Base-by-base conservation (phyloP, 2,329 filamentous ascomycete species). In the Cordyceps cateniannulata region DNA sequence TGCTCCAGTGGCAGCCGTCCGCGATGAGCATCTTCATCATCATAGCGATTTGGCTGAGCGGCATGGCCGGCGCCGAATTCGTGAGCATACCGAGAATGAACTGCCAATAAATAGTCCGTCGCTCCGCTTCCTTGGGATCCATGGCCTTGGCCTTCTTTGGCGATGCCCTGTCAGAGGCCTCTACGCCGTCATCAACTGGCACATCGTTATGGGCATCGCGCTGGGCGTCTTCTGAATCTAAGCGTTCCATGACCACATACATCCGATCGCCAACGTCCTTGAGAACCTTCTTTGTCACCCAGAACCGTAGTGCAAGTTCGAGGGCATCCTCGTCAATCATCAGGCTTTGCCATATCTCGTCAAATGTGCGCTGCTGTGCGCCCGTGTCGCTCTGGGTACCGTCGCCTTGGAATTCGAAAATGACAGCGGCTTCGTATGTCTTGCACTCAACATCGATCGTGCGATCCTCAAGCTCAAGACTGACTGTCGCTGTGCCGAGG, bases 21-120 rank as follows among this genome's bases (percentile, higher is more conserved):
- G 90, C 85, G 57, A 97, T 86, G 62, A 93, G 83, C 82, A 98
- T 93, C 75, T 91, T 91, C 81, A 99, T 82, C 91, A 98, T 97
- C 88, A 93, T 96, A 9, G 86, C 82, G 65, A 99, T 96, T 71
- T 92, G 85, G 60, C 81, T 81, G 62, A 93, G 77, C 55, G 90
- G 87, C 90, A 97, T 95, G 29, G 88, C 75, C 20, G 82, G 85
- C 20, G 88, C 88, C 67, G 91, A 89, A 73, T 97, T 97, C 63
- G 91, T 97, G 74, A 99, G 77, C 95, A 99, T 98, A 56, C 91
- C 91, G 61, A 92, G 80, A 62, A 99, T 92, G 71, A 96, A 98
- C 69, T 93, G 89, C 85, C 90, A 91, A 74, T 97, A 96, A 44
- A 96, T 82, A 48, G 76, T 74, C 38, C 80, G 78, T 62, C 79